Evolutionary conservation across 2,329 filamentous ascomycete genomes (phyloP).

Genomic region (Annulohypoxylon truncatum): DNA sequence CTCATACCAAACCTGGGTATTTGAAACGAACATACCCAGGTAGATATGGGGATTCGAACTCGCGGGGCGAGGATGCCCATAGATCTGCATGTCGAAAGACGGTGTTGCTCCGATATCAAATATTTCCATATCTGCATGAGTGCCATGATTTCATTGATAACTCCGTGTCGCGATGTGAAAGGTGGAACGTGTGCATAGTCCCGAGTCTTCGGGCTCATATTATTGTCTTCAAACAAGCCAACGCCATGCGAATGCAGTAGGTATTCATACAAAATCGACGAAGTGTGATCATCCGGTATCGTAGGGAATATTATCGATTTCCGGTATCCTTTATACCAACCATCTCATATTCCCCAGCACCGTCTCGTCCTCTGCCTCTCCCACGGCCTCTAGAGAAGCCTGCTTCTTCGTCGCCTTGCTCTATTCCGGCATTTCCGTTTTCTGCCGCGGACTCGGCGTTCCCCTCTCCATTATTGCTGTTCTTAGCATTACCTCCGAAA

Average conservation of each 20-base stretch:
- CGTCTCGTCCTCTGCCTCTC: slow-evolving; percentile 65
- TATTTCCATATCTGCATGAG: neutral
- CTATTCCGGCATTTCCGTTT: slow-evolving; percentile 38
- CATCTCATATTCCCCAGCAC: slow-evolving; percentile 74
- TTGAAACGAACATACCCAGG: neutral
- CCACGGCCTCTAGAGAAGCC: slow-evolving; percentile 63
- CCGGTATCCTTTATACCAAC: slow-evolving; percentile 60
- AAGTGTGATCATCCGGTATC: slow-evolving; percentile 31
- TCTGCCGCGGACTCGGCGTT: slow-evolving; percentile 34
- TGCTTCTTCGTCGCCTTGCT: slow-evolving; percentile 56
- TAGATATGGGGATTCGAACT: neutral
- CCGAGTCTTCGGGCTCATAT: slow-evolving; percentile 6
- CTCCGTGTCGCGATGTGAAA: slow-evolving; percentile 4
- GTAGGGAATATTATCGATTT: slow-evolving; percentile 37
- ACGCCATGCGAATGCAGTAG: slow-evolving; percentile 38
- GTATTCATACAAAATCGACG: slow-evolving; percentile 39
- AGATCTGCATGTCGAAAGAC: neutral
- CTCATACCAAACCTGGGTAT: neutral
- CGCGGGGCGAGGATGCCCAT: neutral
- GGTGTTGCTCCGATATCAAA: neutral
- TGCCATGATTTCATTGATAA: neutral
- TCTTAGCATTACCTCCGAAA: slow-evolving; percentile 73
- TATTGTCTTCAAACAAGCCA: slow-evolving; percentile 25
- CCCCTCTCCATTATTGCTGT: slow-evolving; percentile 52
- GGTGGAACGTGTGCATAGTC: slow-evolving; percentile 1